Evolutionary conservation across 2,329 filamentous ascomycete genomes (phyloP).

Genomic region (Ophiocordyceps sinensis): DNA sequence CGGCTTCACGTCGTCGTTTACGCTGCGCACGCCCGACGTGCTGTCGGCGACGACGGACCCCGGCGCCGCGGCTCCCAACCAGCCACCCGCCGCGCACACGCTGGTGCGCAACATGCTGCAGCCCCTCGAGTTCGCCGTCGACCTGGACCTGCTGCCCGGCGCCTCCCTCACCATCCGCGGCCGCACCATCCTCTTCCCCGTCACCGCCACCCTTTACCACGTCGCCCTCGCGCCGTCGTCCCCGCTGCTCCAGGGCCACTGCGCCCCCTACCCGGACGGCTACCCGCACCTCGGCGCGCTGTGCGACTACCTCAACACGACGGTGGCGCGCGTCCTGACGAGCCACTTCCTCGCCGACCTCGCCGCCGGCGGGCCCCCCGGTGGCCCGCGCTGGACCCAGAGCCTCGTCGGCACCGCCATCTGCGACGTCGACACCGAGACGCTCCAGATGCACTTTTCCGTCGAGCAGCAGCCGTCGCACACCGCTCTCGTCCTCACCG

Average conservation of each 20-base stretch:
- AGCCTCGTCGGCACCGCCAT: constrained; percentile 18
- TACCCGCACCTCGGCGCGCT: constrained; percentile 31
- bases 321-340: constrained; percentile 25
- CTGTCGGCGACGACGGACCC: constrained; percentile 12
- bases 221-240: constrained; percentile 23
- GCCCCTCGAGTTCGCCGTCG: constrained; percentile 24
- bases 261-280: constrained; percentile 27
- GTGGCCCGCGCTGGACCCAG: constrained; percentile 12
- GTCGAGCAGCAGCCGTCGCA: constrained; percentile 10
- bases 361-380: not conserved
- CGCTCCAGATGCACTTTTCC: constrained; percentile 17
- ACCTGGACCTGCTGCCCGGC: constrained; percentile 29
- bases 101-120: constrained; percentile 29
- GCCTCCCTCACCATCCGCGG: constrained; percentile 27
- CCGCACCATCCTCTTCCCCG: constrained; percentile 27
- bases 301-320: constrained; percentile 29
- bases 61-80: constrained; percentile 17
- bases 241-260: constrained; percentile 21
- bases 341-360: constrained; percentile 17
- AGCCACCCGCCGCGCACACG: constrained; percentile 26
- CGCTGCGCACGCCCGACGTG: constrained; percentile 22
- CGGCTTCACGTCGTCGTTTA: constrained; percentile 29
- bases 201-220: constrained; percentile 30
- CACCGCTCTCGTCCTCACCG: constrained; percentile 9
- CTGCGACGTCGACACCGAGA: constrained; percentile 12